Conservation (phyloP, 306 rosid species). For the Lathyrus oleraceus region DNA sequence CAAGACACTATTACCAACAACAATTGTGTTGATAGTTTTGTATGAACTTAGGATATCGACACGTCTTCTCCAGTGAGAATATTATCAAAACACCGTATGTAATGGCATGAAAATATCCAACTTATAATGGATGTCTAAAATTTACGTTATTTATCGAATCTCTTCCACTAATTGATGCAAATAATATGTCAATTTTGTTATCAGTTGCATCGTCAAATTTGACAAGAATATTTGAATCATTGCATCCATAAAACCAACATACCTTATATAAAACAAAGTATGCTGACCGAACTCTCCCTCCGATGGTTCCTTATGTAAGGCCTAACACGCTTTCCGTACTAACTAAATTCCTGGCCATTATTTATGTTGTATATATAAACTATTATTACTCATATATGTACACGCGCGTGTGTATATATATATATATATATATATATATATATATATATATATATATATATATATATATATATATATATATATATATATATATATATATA, state of each 20-base stretch:
- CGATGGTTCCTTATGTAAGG: conserved; percentile 41
- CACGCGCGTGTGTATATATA: no score
- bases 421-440: no score
- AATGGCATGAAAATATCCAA: conserved; percentile 60
- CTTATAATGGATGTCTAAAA: conserved; percentile 9
- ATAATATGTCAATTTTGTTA: conserved; percentile 54
- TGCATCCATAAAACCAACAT: conserved; percentile 44
- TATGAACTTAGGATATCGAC: conserved; percentile 31
- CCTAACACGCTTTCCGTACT: conserved; percentile 42
- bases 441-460: no score
- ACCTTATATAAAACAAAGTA: conserved; percentile 57
- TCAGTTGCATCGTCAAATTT: conserved; percentile 60
- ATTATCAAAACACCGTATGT: conserved; percentile 43
- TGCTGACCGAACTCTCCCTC: conserved; percentile 55
- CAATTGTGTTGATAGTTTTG: conserved; percentile 27
- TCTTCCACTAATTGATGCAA: conserved; percentile 36
- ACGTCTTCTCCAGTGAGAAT: conserved; percentile 36
- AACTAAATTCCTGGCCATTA: conserved; percentile 44
- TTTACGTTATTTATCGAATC: no score
- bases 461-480: no score
- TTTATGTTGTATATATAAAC: conserved; percentile 40
- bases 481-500: no score
- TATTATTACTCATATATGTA: no score
- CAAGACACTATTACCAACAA: no score
- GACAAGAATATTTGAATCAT: conserved; percentile 40